Base-by-base conservation (phyloP, 257 asterid species). In the Solanum sitiens region DNA sequence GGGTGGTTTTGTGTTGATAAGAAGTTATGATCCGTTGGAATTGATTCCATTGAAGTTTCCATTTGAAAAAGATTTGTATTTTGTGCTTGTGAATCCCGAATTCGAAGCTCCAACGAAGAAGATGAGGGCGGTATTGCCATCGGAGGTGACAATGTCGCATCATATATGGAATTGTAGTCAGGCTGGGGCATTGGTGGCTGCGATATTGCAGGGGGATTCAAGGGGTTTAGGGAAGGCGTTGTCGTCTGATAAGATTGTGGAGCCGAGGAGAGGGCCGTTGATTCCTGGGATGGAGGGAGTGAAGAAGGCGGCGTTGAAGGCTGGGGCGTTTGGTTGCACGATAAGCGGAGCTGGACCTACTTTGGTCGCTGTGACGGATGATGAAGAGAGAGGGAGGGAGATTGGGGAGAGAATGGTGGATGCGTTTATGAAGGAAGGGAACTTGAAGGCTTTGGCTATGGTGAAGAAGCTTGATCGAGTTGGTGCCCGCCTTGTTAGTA, bases 311-410 rank as follows among this genome's bases (percentile, higher is more conserved):
- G 98, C 99, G 0, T 87, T 95, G 27, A 88, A 86, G 59, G 96
- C 96, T 0, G 98, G 99, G 88, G 96, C 98, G 1, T 94, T 88
- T 39, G 99, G 99, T 11, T 95, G 99, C 92, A 96, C 99, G 33
- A 96, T 96, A 33, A 96, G 99, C 23, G 99, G 99, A 32, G 96
- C 99, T 0, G 99, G 99, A 45, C 99, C 99, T 0, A 96, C 99
- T 3, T 95, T 93, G 2, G 98, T 96, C 53, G 98, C 99, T 0
- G 95, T 96, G 91, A 93, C 93, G 0, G 98, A 95, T 70, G 79
- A 86, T 44, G 97, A 92, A 89, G 96, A 91, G 89, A 89, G 27
- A 32, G 99, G 96, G 2, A 47, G 90, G n/a, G 95, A 88, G 87
- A 96, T 96, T 79, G 98, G 98, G 53, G 91, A 94, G 92, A 93